Percentiles rank a stretch among this genome's conserved stretches.
Conservation (phyloP, 495 filamentous ascomycete genomes). For the Penicillium steckii region DNA sequence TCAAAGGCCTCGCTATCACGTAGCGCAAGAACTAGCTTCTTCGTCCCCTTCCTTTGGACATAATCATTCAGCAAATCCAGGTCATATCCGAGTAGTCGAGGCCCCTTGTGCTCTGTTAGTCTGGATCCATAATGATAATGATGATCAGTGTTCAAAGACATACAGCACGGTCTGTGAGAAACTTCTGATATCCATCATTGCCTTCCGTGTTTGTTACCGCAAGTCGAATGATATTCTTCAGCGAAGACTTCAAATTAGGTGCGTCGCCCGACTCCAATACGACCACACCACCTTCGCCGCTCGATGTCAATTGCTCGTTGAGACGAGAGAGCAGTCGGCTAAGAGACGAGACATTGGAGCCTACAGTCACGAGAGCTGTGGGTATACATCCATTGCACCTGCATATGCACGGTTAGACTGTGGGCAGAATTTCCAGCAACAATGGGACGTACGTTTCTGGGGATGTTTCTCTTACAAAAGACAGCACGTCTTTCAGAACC, state of each 20-base stretch:
- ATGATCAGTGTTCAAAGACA: slow-evolving; percentile 16
- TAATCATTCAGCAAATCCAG: slow-evolving; percentile 74
- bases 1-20: slow-evolving; percentile 95
- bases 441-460: slow-evolving; percentile 36
- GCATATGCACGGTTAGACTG: slow-evolving; percentile 13
- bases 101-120: slow-evolving; percentile 45
- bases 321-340: slow-evolving; percentile 63
- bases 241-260: slow-evolving; percentile 73
- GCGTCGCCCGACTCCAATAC: slow-evolving; percentile 74
- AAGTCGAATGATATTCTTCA: slow-evolving; percentile 82
- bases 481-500: slow-evolving; percentile 64
- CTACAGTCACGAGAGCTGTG: slow-evolving; percentile 77
- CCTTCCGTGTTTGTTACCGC: slow-evolving; percentile 56
- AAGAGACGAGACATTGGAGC: slow-evolving; percentile 82
- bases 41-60: slow-evolving; percentile 52
- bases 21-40: slow-evolving; percentile 72
- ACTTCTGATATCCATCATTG: slow-evolving; percentile 43
- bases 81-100: slow-evolving; percentile 85
- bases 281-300: slow-evolving; percentile 57
- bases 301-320: slow-evolving; percentile 52
- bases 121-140: neutral
- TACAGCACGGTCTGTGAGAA: slow-evolving; percentile 53
- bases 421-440: neutral
- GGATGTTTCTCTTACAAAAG: slow-evolving; percentile 60
- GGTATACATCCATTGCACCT: slow-evolving; percentile 60